These are phyloP conservation scores for Hypoxylon sp. DNA, from an alignment of 2,329 filamentous ascomycete species.

Conservation along the genomic window DNA sequence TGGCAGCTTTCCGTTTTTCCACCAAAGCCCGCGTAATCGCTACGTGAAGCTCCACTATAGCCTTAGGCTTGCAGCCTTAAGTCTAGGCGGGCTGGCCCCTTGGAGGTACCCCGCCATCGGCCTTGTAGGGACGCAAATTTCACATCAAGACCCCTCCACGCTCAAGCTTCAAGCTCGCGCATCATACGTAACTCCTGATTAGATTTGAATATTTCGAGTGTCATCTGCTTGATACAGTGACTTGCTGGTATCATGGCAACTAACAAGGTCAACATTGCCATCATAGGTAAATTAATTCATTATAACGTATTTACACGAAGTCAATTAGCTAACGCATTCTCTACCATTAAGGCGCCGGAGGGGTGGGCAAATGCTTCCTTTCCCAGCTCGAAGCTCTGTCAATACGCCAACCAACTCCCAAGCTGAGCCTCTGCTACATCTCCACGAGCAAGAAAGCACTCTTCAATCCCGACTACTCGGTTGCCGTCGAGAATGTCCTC, in stretches of 20 bases:
- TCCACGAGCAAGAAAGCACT: constrained; percentile 85
- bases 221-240: neutral
- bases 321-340: constrained; percentile 29
- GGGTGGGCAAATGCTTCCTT: constrained; percentile 92
- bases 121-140: constrained; percentile 21
- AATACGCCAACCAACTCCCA: constrained; percentile 70
- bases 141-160: too few relatives aligned
- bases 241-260: constrained; percentile 49
- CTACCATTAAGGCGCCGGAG: constrained; percentile 75
- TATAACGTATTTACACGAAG: neutral
- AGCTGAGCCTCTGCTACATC: constrained; percentile 83
- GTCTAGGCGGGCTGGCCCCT: constrained; percentile 5
- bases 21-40: neutral
- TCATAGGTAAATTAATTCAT: constrained; percentile 50
- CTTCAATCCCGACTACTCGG: constrained; percentile 75
- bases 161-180: constrained; percentile 32
- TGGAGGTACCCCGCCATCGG: constrained; percentile 45
- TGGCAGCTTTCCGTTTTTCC: constrained; percentile 3
- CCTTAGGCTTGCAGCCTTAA: too few relatives aligned
- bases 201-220: constrained; percentile 2
- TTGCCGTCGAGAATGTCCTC: constrained; percentile 67
- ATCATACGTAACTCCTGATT: neutral
- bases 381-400: constrained; percentile 76
- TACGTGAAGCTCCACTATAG: constrained; percentile 17
- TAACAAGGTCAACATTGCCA: constrained; percentile 60